Evolutionary conservation across 768 basidiomycete species (phyloP), one percentile per base, ranked within the genome.

Genomic region (Hirschioporus abietinus): DNA sequence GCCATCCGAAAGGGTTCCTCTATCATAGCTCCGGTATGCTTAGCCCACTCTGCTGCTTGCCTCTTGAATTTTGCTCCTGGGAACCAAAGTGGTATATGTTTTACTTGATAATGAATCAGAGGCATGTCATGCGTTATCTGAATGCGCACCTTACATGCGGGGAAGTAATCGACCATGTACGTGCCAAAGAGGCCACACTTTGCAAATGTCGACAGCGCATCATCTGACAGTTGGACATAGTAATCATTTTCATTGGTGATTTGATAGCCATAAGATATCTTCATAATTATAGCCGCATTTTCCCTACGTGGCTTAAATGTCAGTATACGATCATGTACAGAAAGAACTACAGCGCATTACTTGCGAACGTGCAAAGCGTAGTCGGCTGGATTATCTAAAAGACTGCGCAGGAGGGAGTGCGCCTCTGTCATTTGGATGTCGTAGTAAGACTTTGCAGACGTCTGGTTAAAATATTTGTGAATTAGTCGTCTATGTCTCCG

Each of bases 1-100:
- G 82, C 82, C 81, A 80, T 83, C 59, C 75, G 27, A 77, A 82
- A 68, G 75, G 76, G 68, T 71, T 70, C 42, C 71, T 73, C 63
- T 76, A 74, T 66, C 78, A 78, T 68, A 71, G 69, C 66, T 71
- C 68, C 73, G 10, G 76, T 71, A 20, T 67, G 66, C 59, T 70
- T 70, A 35, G 75, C 74, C 83, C 83, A 85, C 27, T 63, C 70
- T 17, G 75, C 71, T 25, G 84, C 87, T 7, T 82, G 75, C 26
- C 80, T 78, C 67, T 82, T 82, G 76, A 84, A 86, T 0, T 69
- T 74, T 7, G 81, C 79, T 17, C 83, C 82, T 7, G 86, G 86
- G 35, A 86, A 71, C 72, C 75, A 85, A 1, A 77, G 73, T 1
- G 86, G 86, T 23, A 86, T 67, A 64, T 82, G 79, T 35, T 83